Evolutionary conservation across 2,329 filamentous ascomycete species (phyloP).

Genomic region (Fonsecaea erecta): DNA sequence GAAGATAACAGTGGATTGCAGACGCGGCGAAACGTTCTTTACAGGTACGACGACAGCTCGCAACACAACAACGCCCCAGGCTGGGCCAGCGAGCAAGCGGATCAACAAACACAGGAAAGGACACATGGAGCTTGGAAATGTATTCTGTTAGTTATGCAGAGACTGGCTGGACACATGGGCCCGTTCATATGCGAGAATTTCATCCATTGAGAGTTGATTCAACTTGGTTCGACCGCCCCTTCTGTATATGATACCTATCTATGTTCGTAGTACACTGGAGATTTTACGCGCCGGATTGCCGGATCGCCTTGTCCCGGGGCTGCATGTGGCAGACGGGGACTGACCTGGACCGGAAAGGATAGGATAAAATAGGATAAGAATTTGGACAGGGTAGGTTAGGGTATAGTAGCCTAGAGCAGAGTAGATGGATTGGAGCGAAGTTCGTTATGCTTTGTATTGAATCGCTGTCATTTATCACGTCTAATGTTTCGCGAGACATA

Average conservation of each 20-base stretch:
- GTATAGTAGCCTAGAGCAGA: neutral
- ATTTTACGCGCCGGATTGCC: too few relatives aligned
- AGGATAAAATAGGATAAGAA: too few relatives aligned
- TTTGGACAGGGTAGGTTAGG: too few relatives aligned
- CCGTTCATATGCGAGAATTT: neutral
- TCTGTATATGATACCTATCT: too few relatives aligned
- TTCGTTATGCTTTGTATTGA: neutral
- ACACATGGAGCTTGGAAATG: constrained; percentile 17
- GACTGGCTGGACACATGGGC: neutral
- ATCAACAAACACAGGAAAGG: neutral
- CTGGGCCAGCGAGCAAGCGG: neutral
- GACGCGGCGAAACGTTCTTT: neutral
- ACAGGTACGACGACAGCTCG: neutral
- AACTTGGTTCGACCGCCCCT: neutral
- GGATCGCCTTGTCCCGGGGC: too few relatives aligned
- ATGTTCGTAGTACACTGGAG: too few relatives aligned
- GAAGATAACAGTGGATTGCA: neutral
- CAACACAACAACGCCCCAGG: neutral
- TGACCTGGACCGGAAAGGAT: too few relatives aligned
- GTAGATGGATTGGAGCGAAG: neutral
- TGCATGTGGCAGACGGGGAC: too few relatives aligned
- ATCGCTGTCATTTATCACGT: neutral
- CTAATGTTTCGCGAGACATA: neutral
- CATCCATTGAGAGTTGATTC: neutral
- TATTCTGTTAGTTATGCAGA: constrained; percentile 13